Conservation (phyloP, 2,329 filamentous ascomycete genomes). For the Aspergillus eucalypticola region DNA sequence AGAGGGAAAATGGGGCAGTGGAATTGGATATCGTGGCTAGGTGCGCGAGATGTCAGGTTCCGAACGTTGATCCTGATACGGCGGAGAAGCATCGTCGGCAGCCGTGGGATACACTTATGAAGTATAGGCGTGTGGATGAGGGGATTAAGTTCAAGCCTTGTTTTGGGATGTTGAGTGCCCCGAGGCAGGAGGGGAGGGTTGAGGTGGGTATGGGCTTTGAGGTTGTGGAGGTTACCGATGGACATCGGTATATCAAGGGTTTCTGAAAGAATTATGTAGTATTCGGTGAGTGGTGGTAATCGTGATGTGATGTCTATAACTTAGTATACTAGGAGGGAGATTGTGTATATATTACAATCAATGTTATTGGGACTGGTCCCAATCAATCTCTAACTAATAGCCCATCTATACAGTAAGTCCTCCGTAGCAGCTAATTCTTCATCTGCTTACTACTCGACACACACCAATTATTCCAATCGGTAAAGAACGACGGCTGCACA, state of each 20-base stretch:
- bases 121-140: slow-evolving; percentile 60
- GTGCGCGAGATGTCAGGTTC: slow-evolving; percentile 63
- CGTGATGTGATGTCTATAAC: too few relatives aligned
- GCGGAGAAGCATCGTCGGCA: slow-evolving; percentile 59
- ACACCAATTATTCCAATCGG: slow-evolving; percentile 75
- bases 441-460: slow-evolving; percentile 45
- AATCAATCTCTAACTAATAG: not conserved
- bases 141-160: slow-evolving; percentile 66
- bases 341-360: not conserved
- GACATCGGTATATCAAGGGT: slow-evolving; percentile 56
- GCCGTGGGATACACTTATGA: slow-evolving; percentile 64
- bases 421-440: slow-evolving; percentile 30
- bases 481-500: slow-evolving; percentile 67
- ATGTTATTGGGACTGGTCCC: not conserved
- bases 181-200: slow-evolving; percentile 56
- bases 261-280: slow-evolving; percentile 23
- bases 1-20: slow-evolving; percentile 23
- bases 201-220: slow-evolving; percentile 61
- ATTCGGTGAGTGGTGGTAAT: not conserved
- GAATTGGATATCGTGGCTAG: slow-evolving; percentile 60
- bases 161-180: slow-evolving; percentile 66
- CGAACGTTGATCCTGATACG: slow-evolving; percentile 65
- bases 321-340: too few relatives aligned
- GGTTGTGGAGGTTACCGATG: slow-evolving; percentile 57
- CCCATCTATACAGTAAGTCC: too few relatives aligned